Percentiles rank a stretch among this genome's conserved stretches.
phyloP scores from a whole-genome alignment of 306 rosid species.

The Cucurbita ficifolia region DNA sequence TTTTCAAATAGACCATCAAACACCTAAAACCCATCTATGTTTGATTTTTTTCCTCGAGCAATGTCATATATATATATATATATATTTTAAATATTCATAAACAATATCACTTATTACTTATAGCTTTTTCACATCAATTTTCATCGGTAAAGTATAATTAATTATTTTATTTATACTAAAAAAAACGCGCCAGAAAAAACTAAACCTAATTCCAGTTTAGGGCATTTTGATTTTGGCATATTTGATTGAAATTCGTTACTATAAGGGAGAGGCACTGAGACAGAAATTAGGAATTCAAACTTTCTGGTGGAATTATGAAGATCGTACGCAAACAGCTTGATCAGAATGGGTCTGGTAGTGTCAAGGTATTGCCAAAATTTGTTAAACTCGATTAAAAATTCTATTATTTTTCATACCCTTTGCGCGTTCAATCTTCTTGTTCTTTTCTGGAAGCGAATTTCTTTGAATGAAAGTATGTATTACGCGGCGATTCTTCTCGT shows the following conservation, averaged over 20 bases:
- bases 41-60: no score
- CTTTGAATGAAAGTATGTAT: background rate
- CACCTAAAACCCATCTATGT: no score
- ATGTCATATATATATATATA: no score
- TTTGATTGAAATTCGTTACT: background rate
- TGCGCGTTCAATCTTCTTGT: background rate
- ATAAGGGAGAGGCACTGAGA: background rate
- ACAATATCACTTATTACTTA: no score
- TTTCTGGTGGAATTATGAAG: conserved; percentile 25
- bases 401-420: background rate
- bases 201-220: background rate
- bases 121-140: no score
- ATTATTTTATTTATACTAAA: no score
- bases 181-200: background rate
- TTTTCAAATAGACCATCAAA: no score
- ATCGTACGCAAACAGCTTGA: conserved; percentile 62
- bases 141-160: no score
- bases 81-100: no score
- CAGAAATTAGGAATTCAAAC: background rate
- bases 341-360: conserved; percentile 76
- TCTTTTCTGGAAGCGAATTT: background rate
- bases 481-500: background rate
- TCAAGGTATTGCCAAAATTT: conserved; percentile 41
- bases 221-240: background rate
- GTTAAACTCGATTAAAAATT: background rate